Evolutionary conservation across 176 grass and related monocot species (phyloP), one percentile per base, ranked within the genome.

Genomic region (Themeda triandra): DNA sequence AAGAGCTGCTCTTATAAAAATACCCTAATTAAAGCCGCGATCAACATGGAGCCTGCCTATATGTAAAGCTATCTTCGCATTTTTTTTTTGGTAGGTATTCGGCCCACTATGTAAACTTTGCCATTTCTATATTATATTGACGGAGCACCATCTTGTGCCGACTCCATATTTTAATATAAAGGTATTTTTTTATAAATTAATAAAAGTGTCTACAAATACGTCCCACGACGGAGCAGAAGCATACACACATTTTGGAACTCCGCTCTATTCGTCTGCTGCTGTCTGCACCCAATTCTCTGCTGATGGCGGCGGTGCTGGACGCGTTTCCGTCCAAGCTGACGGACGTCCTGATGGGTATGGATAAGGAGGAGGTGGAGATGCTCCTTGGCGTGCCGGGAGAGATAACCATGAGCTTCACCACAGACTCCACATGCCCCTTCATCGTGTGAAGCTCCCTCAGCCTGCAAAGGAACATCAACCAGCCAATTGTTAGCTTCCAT

Each of bases 221-320:
- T 51, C 17, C 48, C 48, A 51, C 48, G 17, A 51, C 17, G 5
- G 48, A 51, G 48, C 48, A 51, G 0, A 19, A 51, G 48, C 48
- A 2, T 23, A 24, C 1, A 58, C 53, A 58, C 21, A 58, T 10
- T 3, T 58, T 9, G 21, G 21, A 54, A 23, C 8, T 6, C 8
- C 23, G 2, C 0, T 1, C 37, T 24, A 1, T 17, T 71, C 36
- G 39, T 71, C 8, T 36, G 8, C 68, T 71, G 36, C 7, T 6
- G 4, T 25, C 2, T 10, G 37, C 33, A 71, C 75, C 21, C 4
- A 7, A n/a, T 39, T 13, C 51, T 33, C 1, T 27, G 21, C 13
- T 64, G 19, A 92, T 92, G 90, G 77, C 86, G 13, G 68, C 63
- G 17, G 13, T 82, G 4, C 53, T 88, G n/a, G 82, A 78, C 5